Evolutionary conservation across 108 stramenopile genomes (phyloP).

Genomic region (Cyclotella cryptica): DNA sequence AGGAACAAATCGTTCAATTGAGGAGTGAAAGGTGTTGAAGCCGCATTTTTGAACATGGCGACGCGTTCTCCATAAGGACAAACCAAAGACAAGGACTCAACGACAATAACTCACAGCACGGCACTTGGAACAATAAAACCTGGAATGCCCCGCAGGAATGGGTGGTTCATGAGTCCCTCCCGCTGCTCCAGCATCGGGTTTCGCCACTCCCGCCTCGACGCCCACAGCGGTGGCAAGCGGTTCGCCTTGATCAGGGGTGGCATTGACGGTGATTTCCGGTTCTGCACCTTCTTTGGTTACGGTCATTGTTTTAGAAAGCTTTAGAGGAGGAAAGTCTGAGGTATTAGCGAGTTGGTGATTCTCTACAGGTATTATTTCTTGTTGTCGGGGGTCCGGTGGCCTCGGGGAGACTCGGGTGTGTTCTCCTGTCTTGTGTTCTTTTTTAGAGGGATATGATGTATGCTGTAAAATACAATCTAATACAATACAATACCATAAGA

Average conservation of each 20-base stretch:
- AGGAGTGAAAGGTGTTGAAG: too few species aligned
- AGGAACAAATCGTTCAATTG: neutral
- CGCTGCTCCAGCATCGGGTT: constrained; percentile 19
- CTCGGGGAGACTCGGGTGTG: too few species aligned
- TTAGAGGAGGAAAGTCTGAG: neutral
- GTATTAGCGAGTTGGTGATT: too few species aligned
- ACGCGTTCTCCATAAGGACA: neutral
- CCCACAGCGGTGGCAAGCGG: constrained; percentile 38
- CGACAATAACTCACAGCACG: constrained; percentile 64
- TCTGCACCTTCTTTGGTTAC: constrained; percentile 54
- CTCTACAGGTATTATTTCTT: too few species aligned
- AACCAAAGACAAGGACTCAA: neutral
- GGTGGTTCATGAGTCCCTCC: constrained; percentile 53
- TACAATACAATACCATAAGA: too few species aligned
- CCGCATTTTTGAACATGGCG: too few species aligned
- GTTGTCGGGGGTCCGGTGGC: too few species aligned
- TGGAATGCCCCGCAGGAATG: constrained; percentile 70
- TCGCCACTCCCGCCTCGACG: constrained; percentile 1
- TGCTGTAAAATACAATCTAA: too few species aligned
- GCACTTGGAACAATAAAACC: constrained; percentile 84
- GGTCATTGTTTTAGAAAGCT: constrained; percentile 20
- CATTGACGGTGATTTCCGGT: constrained; percentile 56
- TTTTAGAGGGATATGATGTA: too few species aligned
- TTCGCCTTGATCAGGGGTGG: constrained; percentile 27
- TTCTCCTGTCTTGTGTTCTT: too few species aligned